phyloP scores from a whole-genome alignment of 2,329 filamentous ascomycete genomes.

The Ophiostoma sp. region DNA sequence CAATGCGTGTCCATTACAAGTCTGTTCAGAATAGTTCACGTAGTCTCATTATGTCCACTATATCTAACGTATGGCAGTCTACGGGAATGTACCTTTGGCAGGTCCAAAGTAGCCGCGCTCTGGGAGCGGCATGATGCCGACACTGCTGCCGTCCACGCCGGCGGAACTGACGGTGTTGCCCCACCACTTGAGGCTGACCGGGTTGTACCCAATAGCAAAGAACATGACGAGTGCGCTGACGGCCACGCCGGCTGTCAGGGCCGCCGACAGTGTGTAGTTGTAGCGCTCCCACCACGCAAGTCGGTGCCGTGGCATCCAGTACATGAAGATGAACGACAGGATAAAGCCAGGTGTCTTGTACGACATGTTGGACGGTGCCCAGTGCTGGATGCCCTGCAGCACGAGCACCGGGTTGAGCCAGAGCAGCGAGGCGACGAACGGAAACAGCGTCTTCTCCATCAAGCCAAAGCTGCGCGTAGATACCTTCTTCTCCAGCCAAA shows the following conservation, averaged over 20 bases:
- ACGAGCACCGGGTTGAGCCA: slow-evolving; percentile 62
- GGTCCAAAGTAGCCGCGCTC: slow-evolving; percentile 35
- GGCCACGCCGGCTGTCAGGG: slow-evolving; percentile 62
- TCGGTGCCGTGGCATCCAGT: slow-evolving; percentile 57
- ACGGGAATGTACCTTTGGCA: slow-evolving; percentile 22
- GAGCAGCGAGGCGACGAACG: slow-evolving; percentile 58
- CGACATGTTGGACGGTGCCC: slow-evolving; percentile 65
- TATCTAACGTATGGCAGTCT: not conserved
- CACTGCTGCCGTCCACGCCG: slow-evolving; percentile 32
- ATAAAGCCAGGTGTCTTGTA: slow-evolving; percentile 66
- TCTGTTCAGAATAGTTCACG: not conserved
- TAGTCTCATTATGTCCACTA: no score
- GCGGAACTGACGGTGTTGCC: slow-evolving; percentile 35
- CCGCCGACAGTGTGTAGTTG: slow-evolving; percentile 69
- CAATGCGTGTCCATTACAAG: not conserved
- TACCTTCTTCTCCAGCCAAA: slow-evolving; percentile 33
- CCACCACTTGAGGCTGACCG: slow-evolving; percentile 40
- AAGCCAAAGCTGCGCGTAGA: slow-evolving; percentile 33
- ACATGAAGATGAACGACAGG: slow-evolving; percentile 64
- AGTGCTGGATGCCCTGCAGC: slow-evolving; percentile 56
- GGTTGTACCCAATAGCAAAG: slow-evolving; percentile 50
- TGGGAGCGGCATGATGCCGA: slow-evolving; percentile 31
- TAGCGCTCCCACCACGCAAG: slow-evolving; percentile 72
- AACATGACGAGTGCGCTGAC: slow-evolving; percentile 66
- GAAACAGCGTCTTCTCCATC: slow-evolving; percentile 52